These are phyloP conservation scores for Angophora floribunda DNA, from an alignment of 345 rosid species.

Conservation along the genomic window DNA sequence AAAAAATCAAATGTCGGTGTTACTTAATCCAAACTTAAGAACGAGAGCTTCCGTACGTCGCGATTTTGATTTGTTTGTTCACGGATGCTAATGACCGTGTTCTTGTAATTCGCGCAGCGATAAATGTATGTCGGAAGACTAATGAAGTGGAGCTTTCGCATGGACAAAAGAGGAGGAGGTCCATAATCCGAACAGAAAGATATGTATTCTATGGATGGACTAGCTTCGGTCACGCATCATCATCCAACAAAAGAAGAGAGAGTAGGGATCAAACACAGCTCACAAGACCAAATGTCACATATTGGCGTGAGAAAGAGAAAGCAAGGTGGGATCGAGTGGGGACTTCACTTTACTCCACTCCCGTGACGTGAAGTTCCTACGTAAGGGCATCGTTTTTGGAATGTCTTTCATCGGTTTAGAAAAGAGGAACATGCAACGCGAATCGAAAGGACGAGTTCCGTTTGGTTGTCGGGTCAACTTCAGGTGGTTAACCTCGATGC, in stretches of 20 bases:
- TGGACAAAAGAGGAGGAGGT: neutral
- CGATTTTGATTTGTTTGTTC: neutral
- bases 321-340: neutral
- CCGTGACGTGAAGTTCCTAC: neutral
- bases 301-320: neutral
- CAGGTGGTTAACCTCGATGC: neutral
- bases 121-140: neutral
- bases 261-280: neutral
- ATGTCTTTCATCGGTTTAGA: neutral
- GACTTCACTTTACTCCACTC: neutral
- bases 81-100: neutral
- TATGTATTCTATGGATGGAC: neutral
- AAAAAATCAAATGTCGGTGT: neutral
- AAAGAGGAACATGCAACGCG: neutral
- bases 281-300: neutral
- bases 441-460: neutral
- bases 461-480: constrained; percentile 36
- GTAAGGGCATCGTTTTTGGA: neutral
- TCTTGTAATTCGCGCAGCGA: neutral
- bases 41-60: neutral
- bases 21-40: neutral
- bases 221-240: neutral
- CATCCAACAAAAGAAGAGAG: neutral
- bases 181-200: neutral
- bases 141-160: neutral